Base-by-base conservation (phyloP, 2,329 filamentous ascomycete species). In the Pseudopyrenochaeta lycopersici region DNA sequence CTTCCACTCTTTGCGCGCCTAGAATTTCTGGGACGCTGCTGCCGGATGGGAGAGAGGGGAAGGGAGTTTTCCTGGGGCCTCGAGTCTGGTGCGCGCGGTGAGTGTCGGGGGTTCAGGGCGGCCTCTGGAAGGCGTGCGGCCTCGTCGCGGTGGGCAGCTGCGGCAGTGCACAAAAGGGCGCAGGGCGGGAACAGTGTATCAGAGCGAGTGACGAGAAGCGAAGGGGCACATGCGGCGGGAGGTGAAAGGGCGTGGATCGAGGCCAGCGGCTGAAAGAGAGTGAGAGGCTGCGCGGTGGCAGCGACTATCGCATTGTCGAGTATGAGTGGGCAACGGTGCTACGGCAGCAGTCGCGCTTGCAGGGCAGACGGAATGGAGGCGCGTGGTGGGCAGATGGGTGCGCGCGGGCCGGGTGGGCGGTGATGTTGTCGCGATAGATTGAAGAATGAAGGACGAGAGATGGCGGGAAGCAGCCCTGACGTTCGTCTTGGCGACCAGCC, bases 1-100 rank as follows among this genome's bases (percentile, higher is more conserved):
- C 66, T 63, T 53, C 66, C 52, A 40, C 41, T 50, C 30, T 47
- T 32, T 40, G 54, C 58, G 56, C 46, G 33, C 48, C 45, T 53
- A 23, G 29, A 14, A 17, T 17, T 17, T 11, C 47, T 36, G 21
- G 3, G 18, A 15, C 21, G 20, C 12, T 17, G 23, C 15, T 15
- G 2, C 12, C 11, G 44, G 7, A 33, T 21, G 29, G n/a, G 15
- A 17, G 14, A 38, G 32, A 15, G 42, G 33, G 17, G 36, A 32
- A 15, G 42, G 33, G 17, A 3, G 3, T n/a, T n/a, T n/a, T n/a
- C n/a, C n/a, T n/a, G n/a, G n/a, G n/a, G n/a, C n/a, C n/a, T 38
- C 10, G 21, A 7, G 21, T 2, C 4, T 15, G 35, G 7, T 43
- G 48, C 33, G 48, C 48, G 48, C 17, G 32, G 21, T 3, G 39